These are phyloP conservation scores for Aristolochia fimbriata DNA, from an alignment of 164 flowering plant genomes.

Conservation along the genomic window DNA sequence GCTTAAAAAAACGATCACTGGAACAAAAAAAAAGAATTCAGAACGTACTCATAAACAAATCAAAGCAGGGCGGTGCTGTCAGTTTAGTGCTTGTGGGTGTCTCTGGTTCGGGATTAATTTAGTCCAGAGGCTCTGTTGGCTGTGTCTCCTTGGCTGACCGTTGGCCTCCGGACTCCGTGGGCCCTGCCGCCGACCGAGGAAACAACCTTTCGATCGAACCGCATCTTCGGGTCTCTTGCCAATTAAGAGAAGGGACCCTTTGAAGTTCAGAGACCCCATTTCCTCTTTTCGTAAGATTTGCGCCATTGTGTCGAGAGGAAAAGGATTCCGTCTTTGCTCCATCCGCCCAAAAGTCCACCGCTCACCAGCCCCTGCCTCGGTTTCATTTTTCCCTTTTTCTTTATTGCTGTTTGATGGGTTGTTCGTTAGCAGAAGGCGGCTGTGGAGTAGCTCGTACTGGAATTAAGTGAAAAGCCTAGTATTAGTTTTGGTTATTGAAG, in stretches of 20 bases:
- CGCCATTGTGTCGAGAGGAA: constrained; percentile 27
- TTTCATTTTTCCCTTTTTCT: constrained; percentile 14
- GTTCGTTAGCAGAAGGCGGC: constrained; percentile 1
- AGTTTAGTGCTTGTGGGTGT: constrained; percentile 51
- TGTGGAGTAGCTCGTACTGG: background rate
- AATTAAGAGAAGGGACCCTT: constrained; percentile 34
- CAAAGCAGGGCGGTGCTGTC: constrained; percentile 29
- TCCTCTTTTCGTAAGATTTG: constrained; percentile 20
- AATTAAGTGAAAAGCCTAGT: constrained; percentile 15
- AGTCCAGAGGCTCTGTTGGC: constrained; percentile 43
- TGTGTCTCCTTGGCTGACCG: constrained; percentile 14
- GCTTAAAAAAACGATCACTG: constrained; percentile 6
- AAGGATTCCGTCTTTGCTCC: constrained; percentile 38
- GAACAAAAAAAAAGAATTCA: constrained; percentile 17
- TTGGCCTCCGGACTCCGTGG: constrained; percentile 57
- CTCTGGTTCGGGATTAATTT: constrained; percentile 32
- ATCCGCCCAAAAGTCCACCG: background rate
- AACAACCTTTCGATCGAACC: constrained; percentile 2
- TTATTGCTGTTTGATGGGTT: constrained; percentile 7
- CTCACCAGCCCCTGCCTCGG: constrained; percentile 4
- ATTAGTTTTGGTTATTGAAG: background rate
- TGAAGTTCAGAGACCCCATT: constrained; percentile 18
- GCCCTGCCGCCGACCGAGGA: constrained; percentile 57
- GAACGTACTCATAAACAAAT: constrained; percentile 22
- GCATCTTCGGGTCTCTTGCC: constrained; percentile 14